Percentiles rank a stretch among this genome's conserved stretches.
Conservation (phyloP, 1,284 basidiomycete genomes). For the Fomitopsis palustris region DNA sequence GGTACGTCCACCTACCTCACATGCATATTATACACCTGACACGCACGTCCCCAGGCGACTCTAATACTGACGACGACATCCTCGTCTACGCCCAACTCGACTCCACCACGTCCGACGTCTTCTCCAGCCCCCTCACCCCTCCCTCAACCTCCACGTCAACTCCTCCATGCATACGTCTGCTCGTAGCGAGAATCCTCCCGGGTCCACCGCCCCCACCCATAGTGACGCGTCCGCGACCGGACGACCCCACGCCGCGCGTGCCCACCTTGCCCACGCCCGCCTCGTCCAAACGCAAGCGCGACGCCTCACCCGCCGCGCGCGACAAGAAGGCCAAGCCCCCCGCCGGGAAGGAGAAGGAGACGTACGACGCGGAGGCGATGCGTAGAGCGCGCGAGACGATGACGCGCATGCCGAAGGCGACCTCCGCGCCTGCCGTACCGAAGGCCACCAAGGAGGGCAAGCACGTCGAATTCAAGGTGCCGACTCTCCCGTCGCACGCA, state of each 20-base stretch:
- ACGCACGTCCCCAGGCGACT: slow-evolving; percentile 40
- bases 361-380: slow-evolving; percentile 25
- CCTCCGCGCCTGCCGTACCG: slow-evolving; percentile 6
- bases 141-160: slow-evolving; percentile 23
- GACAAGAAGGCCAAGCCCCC: slow-evolving; percentile 21
- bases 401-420: slow-evolving; percentile 29
- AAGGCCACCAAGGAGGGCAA: slow-evolving; percentile 14
- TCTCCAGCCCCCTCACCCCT: background rate
- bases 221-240: slow-evolving; percentile 57
- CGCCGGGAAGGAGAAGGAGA: slow-evolving; percentile 19
- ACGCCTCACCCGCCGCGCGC: slow-evolving; percentile 13
- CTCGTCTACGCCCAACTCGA: slow-evolving; percentile 58
- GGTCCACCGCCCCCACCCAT: slow-evolving; percentile 33
- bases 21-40: background rate
- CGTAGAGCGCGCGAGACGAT: slow-evolving; percentile 33
- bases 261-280: slow-evolving; percentile 37
- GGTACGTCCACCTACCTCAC: slow-evolving; percentile 36
- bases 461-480: slow-evolving; percentile 35
- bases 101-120: slow-evolving; percentile 12
- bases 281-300: slow-evolving; percentile 25
- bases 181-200: slow-evolving; percentile 56
- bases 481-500: slow-evolving; percentile 27
- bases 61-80: slow-evolving; percentile 64
- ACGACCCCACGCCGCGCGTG: slow-evolving; percentile 71
- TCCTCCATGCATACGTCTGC: slow-evolving; percentile 37